Evolutionary conservation across 345 rosid genomes (phyloP).

Genomic region (Excoecaria cochinchinensis): DNA sequence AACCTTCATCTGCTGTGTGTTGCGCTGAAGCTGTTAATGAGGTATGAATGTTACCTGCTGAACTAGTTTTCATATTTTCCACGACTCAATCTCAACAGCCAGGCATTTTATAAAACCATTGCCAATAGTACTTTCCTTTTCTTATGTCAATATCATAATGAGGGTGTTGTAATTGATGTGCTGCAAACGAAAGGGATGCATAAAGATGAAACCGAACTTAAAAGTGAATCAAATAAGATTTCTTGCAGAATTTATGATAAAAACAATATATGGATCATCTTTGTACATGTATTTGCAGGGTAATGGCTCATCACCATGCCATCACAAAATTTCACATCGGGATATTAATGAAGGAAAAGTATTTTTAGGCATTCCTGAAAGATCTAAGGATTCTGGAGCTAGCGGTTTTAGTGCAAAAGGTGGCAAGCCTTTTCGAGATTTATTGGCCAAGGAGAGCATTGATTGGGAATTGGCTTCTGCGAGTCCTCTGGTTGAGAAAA

Average conservation of each 20-base stretch:
- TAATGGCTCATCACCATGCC: conserved; percentile 18
- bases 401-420: conserved; percentile 18
- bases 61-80: not conserved
- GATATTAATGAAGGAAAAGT: conserved; percentile 16
- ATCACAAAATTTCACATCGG: conserved; percentile 8
- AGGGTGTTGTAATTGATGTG: conserved; percentile 19
- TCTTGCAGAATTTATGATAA: conserved; percentile 11
- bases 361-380: conserved; percentile 26
- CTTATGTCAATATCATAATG: conserved; percentile 28
- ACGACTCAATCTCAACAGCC: not conserved
- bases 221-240: conserved; percentile 17
- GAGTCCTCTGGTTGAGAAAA: conserved; percentile 58
- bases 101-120: not conserved
- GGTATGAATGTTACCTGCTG: conserved; percentile 34
- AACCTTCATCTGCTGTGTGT: conserved; percentile 35
- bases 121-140: not conserved
- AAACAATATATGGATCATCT: conserved; percentile 33
- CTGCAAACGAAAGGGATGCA: conserved; percentile 13
- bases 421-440: conserved; percentile 40
- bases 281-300: conserved; percentile 30
- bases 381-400: conserved; percentile 17
- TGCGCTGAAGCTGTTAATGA: conserved; percentile 34
- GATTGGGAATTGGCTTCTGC: conserved; percentile 41
- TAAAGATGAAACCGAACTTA: conserved; percentile 33
- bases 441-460: conserved; percentile 52